Evolutionary conservation across 306 rosid genomes (phyloP).

Genomic region (Vachellia collinsii): DNA sequence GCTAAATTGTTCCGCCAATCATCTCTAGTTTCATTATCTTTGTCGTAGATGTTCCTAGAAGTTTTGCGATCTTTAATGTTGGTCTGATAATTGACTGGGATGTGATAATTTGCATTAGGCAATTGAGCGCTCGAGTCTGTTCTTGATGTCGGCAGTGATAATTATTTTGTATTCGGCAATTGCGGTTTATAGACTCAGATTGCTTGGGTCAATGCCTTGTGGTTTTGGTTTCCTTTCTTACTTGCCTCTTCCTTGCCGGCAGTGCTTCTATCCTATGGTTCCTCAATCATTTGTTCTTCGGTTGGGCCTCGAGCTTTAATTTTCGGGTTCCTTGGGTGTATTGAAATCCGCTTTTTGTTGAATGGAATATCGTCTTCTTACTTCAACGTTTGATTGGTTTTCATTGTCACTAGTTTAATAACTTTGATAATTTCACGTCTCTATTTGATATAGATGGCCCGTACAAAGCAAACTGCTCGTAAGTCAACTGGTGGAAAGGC

Average conservation of each 20-base stretch:
- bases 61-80: neutral
- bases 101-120: too few relatives aligned
- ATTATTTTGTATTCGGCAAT: neutral
- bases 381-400: neutral
- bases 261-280: neutral
- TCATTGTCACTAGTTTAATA: neutral
- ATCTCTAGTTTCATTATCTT: neutral
- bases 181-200: neutral
- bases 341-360: neutral
- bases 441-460: slow-evolving; percentile 67
- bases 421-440: neutral
- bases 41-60: too few relatives aligned
- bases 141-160: too few relatives aligned
- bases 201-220: neutral
- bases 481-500: slow-evolving; percentile 97
- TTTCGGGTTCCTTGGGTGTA: neutral
- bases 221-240: neutral
- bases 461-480: slow-evolving; percentile 98
- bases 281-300: neutral
- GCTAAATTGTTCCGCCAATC: neutral
- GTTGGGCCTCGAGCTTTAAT: neutral
- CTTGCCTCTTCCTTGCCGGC: neutral
- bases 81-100: too few relatives aligned
- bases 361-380: too few relatives aligned
- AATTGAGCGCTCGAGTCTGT: too few relatives aligned